Percentiles rank a stretch among this genome's conserved stretches.
Conservation (phyloP, 148 eudicot species). For the Vaccinium macrocarpon region DNA sequence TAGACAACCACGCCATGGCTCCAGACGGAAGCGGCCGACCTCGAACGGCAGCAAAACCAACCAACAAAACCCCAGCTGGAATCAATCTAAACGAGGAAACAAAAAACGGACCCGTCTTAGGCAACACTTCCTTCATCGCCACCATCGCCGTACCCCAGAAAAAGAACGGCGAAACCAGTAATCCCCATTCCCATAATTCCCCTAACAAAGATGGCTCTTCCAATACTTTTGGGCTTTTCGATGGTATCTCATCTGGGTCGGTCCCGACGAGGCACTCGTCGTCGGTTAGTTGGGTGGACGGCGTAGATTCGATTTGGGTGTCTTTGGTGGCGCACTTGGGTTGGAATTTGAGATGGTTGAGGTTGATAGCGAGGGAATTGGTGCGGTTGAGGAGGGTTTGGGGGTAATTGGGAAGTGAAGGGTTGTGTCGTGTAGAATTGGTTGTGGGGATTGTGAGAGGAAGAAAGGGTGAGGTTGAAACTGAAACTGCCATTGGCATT, state of each 20-base stretch:
- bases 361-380: background rate
- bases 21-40: conserved; percentile 80
- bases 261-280: conserved; percentile 7
- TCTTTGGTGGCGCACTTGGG: background rate
- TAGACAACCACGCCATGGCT: conserved; percentile 72
- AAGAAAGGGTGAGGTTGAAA: background rate
- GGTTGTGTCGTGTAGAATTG: background rate
- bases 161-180: conserved; percentile 88
- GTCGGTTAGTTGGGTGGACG: background rate
- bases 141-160: conserved; percentile 99
- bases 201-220: conserved; percentile 18
- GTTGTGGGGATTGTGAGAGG: background rate
- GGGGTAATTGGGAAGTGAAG: background rate
- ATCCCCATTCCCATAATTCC: conserved; percentile 60
- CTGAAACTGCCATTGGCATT: background rate
- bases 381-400: background rate
- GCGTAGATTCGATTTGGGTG: background rate
- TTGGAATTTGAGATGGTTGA: background rate
- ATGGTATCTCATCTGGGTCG: background rate
- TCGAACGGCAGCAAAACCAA: conserved; percentile 57
- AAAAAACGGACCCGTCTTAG: conserved; percentile 75
- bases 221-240: background rate
- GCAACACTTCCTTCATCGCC: conserved; percentile 95
- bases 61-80: conserved; percentile 78
- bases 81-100: conserved; percentile 70